A percentile compares a stretch with the other conserved stretches of the same genome.
These are phyloP conservation scores for Chaetomium olivaceum DNA, from an alignment of 2,329 filamentous ascomycete species.

Conservation along the genomic window DNA sequence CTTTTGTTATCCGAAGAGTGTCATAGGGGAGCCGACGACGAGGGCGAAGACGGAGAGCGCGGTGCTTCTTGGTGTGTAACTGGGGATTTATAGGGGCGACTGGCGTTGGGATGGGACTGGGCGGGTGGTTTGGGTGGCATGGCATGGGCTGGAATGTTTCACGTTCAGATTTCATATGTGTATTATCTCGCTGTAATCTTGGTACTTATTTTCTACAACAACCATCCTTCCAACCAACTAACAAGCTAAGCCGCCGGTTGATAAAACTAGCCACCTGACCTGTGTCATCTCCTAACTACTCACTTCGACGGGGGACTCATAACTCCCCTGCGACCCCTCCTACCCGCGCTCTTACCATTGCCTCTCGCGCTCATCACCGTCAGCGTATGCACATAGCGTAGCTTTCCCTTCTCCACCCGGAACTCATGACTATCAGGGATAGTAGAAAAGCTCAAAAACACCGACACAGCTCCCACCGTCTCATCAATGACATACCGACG, in stretches of 20 bases:
- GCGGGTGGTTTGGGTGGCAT: no score
- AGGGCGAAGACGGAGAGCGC: conserved; percentile 5
- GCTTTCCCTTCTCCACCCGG: conserved; percentile 34
- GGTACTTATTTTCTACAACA: not conserved
- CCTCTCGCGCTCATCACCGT: conserved; percentile 30
- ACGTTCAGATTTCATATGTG: not conserved
- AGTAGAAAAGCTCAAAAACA: conserved; percentile 35
- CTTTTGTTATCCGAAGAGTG: conserved; percentile 31
- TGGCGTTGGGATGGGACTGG: not conserved
- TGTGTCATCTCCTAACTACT: no score
- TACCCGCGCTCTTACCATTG: conserved; percentile 15
- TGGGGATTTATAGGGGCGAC: not conserved
- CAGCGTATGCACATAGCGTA: conserved; percentile 36
- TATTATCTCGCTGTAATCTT: not conserved
- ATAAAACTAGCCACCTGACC: no score
- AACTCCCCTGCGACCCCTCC: not conserved
- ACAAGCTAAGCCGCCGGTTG: not conserved
- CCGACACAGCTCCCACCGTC: conserved; percentile 34
- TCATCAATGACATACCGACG: conserved; percentile 38
- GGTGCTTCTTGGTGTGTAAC: not conserved
- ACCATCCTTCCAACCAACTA: not conserved
- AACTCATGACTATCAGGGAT: conserved; percentile 38
- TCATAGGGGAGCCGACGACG: not conserved
- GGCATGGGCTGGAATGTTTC: not conserved
- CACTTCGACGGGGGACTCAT: conserved; percentile 4